Base-by-base conservation (phyloP, 2,329 filamentous ascomycete species). In the Capronia coronata region DNA sequence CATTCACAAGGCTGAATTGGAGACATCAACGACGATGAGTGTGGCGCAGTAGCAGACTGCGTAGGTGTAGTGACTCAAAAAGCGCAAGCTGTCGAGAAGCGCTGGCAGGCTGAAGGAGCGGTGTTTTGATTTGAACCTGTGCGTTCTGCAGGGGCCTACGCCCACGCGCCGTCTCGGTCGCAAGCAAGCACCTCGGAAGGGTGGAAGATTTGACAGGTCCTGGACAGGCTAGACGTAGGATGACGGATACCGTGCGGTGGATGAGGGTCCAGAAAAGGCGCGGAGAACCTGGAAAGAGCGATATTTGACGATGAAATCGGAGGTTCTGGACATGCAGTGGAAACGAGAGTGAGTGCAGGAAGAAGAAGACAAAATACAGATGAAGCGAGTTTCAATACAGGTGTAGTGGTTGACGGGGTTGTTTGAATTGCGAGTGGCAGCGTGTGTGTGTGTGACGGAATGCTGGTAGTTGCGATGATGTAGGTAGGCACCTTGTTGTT, bases 21-120 rank as follows among this genome's bases (percentile, higher is more conserved):
- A 56, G 54, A 56, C 54, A 56, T 56, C 51, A 56, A 56, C 48
- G 32, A 48, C 46, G 43, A 48, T 32, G 19, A 18, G 25, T 19
- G 27, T 40, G 44, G 43, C 43, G 40, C 32, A 37, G 32, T 11
- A 51, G 10, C 44, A 23, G 8, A 25, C 16, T 35, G 32, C 18
- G 27, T 21, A 14, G 41, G 16, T 32, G 27, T 16, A 19, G n/a
- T 18, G 27, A 42, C 41, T 34, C 32, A 16, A 42, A 25, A 30
- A 29, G 34, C 30, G 29, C 41, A 9, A 16, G 32, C 37, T 19
- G 41, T 30, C 34, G 19, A 29, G 41, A 14, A 38, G 43, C 40
- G 25, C 13, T 16, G 34, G 47, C 18, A 35, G 41, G 11, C 13
- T n/a, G 18, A 44, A 40, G 8, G 41, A 44, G 41, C 18, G 34